Evolutionary conservation across 2,329 filamentous ascomycete species (phyloP).

Genomic region (Neonectria faginata): DNA sequence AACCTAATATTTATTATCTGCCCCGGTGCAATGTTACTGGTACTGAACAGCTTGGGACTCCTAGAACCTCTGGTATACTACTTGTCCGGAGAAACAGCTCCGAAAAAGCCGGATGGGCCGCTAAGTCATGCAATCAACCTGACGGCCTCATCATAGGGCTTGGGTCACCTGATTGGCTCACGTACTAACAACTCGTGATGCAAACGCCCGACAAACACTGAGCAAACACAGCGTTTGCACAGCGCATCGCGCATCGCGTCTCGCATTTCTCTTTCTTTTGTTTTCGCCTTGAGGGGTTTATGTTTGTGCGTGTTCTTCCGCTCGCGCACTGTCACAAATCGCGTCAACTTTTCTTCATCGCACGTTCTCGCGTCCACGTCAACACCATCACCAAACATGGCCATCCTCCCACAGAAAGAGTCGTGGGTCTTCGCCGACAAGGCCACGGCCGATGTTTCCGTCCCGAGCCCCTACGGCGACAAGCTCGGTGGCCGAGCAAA

Average conservation of each 20-base stretch:
- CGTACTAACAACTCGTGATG: not conserved
- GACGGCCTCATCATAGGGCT: not conserved
- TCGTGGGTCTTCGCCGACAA: not conserved
- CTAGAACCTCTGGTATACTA: too few relatives aligned
- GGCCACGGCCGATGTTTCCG: not conserved
- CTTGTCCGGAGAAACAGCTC: not conserved
- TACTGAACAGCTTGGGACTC: too few relatives aligned
- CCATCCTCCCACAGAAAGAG: not conserved
- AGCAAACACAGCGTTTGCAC: not conserved
- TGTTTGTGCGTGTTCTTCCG: too few relatives aligned
- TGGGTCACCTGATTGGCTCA: not conserved
- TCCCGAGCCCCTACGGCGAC: not conserved
- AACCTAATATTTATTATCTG: too few relatives aligned
- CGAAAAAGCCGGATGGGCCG: not conserved
- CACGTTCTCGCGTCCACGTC: not conserved
- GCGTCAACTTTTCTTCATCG: not conserved
- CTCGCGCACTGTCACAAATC: too few relatives aligned
- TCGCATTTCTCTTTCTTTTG: not conserved
- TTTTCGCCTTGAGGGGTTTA: too few relatives aligned
- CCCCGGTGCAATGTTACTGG: too few relatives aligned
- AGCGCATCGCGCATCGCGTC: not conserved
- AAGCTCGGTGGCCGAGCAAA: not conserved
- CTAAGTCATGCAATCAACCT: not conserved
- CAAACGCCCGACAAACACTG: not conserved
- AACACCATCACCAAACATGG: not conserved